Percentiles rank a stretch among this genome's conserved stretches.
Conservation (phyloP, 768 basidiomycete genomes). For the Lentinula lateritia region DNA sequence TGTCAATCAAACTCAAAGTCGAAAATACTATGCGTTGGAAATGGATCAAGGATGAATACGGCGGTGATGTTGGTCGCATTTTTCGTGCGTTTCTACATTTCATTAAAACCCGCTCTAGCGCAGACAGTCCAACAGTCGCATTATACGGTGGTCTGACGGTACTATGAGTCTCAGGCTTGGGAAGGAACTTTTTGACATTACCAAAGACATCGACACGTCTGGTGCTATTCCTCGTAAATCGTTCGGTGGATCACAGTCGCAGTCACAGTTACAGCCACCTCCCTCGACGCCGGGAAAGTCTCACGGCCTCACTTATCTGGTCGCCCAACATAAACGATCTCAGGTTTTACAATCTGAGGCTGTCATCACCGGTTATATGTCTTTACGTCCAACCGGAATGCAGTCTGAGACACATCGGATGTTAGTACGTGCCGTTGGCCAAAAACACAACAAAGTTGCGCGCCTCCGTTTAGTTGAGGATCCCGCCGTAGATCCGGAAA, state of each 20-base stretch:
- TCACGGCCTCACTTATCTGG: conserved; percentile 83
- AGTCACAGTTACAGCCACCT: conserved; percentile 33
- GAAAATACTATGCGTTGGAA: conserved; percentile 96
- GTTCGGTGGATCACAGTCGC: conserved; percentile 42
- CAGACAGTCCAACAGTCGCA: conserved; percentile 84
- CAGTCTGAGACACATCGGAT: conserved; percentile 86
- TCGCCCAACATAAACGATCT: conserved; percentile 83
- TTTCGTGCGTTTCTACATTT: conserved; percentile 1
- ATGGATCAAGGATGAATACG: conserved; percentile 77
- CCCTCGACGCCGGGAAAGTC: conserved; percentile 35
- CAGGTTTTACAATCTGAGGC: conserved; percentile 86
- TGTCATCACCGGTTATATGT: conserved; percentile 76
- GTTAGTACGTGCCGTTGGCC: conserved; percentile 81
- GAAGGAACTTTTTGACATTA: conserved; percentile 91
- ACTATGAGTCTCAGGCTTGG: conserved; percentile 86
- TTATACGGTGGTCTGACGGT: conserved; percentile 96
- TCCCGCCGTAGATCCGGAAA: conserved; percentile 70
- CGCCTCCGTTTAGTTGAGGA: conserved; percentile 78
- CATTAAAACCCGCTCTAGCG: conserved; percentile 36
- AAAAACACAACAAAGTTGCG: conserved; percentile 79
- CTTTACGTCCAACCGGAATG: conserved; percentile 83
- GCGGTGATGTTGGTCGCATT: conserved; percentile 60
- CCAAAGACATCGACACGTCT: conserved; percentile 72
- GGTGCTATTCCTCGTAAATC: conserved; percentile 57
- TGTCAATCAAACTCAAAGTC: conserved; percentile 81